A percentile compares a stretch with the other conserved stretches of the same genome.
Conservation (phyloP, 2,329 filamentous ascomycete genomes). For the Epichloe hybrida region DNA sequence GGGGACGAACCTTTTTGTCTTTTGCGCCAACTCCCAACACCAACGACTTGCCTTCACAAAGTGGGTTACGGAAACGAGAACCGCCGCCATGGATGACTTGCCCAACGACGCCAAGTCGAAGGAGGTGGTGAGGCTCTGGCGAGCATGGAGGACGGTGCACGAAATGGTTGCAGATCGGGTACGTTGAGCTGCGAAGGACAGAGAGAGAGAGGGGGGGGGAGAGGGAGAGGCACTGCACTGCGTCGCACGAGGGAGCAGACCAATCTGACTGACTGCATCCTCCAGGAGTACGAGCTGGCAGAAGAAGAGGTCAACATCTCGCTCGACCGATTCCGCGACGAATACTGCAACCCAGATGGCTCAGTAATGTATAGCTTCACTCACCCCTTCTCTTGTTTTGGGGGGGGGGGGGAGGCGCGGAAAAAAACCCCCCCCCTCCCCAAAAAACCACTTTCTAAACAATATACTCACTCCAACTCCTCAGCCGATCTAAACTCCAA, state of each 20-base stretch:
- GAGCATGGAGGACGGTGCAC: slow-evolving; percentile 82
- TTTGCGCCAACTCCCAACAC: slow-evolving; percentile 1
- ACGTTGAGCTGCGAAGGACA: slow-evolving; percentile 21
- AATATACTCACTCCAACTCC: not conserved
- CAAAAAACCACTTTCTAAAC: not conserved
- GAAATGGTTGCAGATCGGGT: slow-evolving; percentile 92
- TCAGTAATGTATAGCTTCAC: slow-evolving; percentile 53
- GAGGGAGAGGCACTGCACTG: no score
- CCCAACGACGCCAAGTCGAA: slow-evolving; percentile 37
- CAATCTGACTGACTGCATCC: not conserved
- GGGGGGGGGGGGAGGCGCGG: no score
- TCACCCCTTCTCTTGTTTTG: not conserved
- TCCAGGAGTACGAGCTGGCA: slow-evolving; percentile 79
- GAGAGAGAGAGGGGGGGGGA: no score
- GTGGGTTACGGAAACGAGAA: not conserved
- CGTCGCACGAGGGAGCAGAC: not conserved
- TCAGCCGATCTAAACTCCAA: slow-evolving; percentile 67
- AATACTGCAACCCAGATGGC: slow-evolving; percentile 61
- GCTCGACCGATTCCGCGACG: slow-evolving; percentile 63
- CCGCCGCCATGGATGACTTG: slow-evolving; percentile 26
- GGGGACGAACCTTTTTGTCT: not conserved
- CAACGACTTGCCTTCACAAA: not conserved
- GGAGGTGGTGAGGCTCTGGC: slow-evolving; percentile 63
- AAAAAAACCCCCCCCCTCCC: not conserved
- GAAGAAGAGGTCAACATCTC: slow-evolving; percentile 81